Percentiles rank a stretch among this genome's conserved stretches.
Evolutionary conservation across 805 yeast species (phyloP).

Genomic region (Wickerhamiella cacticola): DNA sequence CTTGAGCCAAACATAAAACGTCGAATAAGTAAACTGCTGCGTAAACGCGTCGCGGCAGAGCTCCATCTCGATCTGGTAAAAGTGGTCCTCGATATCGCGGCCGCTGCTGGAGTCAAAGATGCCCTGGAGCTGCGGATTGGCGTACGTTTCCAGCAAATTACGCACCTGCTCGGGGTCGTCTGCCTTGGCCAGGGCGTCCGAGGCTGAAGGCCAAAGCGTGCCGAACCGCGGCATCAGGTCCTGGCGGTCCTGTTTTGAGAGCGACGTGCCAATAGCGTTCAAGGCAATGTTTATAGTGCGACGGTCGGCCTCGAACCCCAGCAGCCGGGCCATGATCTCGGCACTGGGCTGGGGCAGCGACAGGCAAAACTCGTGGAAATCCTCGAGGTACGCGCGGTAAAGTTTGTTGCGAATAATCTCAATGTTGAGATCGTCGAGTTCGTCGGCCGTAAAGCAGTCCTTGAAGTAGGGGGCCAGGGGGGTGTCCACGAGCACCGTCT

Average conservation of each 20-base stretch:
- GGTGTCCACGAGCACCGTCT: conserved; percentile 86
- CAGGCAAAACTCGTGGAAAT: conserved; percentile 56
- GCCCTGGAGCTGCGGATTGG: conserved; percentile 27
- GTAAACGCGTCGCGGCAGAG: conserved; percentile 87
- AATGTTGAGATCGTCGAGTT: conserved; percentile 87
- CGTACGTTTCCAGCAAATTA: conserved; percentile 24
- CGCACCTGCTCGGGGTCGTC: conserved; percentile 83
- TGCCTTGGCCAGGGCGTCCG: conserved; percentile 53
- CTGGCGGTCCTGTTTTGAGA: conserved; percentile 58
- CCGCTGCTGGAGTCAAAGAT: conserved; percentile 37
- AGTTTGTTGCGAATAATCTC: conserved; percentile 87
- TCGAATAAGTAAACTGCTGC: conserved; percentile 83
- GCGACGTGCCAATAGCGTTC: conserved; percentile 76
- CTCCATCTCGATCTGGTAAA: conserved; percentile 85
- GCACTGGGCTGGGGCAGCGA: conserved; percentile 63
- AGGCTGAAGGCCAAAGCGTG: conserved; percentile 57
- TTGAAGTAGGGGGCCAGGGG: conserved; percentile 96
- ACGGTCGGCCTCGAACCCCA: conserved; percentile 90
- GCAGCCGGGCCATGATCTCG: conserved; percentile 65
- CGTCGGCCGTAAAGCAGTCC: conserved; percentile 74
- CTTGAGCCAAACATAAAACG: conserved; percentile 94
- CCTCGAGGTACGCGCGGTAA: conserved; percentile 87
- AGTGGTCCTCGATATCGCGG: conserved; percentile 82
- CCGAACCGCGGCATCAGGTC: conserved; percentile 75
- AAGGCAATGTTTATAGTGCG: conserved; percentile 83